These are phyloP conservation scores for Debaryomyces tyrocola DNA, from an alignment of 805 yeast species.

Conservation along the genomic window DNA sequence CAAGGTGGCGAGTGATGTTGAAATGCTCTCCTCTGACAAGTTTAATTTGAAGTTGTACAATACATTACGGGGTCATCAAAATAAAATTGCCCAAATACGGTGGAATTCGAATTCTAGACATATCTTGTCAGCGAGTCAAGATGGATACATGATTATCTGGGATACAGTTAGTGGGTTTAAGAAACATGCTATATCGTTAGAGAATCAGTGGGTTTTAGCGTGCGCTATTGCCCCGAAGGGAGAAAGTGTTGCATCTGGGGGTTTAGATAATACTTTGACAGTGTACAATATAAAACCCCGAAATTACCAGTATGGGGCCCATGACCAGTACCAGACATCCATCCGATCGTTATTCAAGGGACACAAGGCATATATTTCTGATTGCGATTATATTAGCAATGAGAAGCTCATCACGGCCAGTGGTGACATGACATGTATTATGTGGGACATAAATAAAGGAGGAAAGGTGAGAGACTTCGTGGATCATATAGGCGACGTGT, in stretches of 20 bases:
- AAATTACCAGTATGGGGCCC: slow-evolving; percentile 12
- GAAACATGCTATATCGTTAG: slow-evolving; percentile 66
- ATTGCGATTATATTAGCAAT: slow-evolving; percentile 64
- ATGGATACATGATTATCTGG: slow-evolving; percentile 84
- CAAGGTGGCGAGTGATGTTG: slow-evolving; percentile 35
- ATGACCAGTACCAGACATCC: slow-evolving; percentile 13
- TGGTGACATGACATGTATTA: slow-evolving; percentile 76
- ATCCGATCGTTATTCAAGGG: slow-evolving; percentile 65
- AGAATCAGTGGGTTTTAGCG: slow-evolving; percentile 75
- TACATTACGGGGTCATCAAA: slow-evolving; percentile 63
- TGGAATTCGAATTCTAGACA: slow-evolving; percentile 67
- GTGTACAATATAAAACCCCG: slow-evolving; percentile 46
- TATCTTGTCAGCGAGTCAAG: slow-evolving; percentile 77
- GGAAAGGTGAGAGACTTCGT: slow-evolving; percentile 51
- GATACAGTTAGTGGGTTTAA: slow-evolving; percentile 73
- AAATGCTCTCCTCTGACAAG: slow-evolving; percentile 28
- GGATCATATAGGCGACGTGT: slow-evolving; percentile 74
- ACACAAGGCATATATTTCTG: slow-evolving; percentile 80
- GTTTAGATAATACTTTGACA: slow-evolving; percentile 77
- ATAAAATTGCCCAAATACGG: slow-evolving; percentile 65
- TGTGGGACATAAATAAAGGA: slow-evolving; percentile 78
- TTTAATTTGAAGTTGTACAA: slow-evolving; percentile 30
- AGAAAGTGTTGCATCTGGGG: slow-evolving; percentile 72
- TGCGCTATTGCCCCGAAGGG: slow-evolving; percentile 74
- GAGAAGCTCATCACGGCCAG: slow-evolving; percentile 63